Evolutionary conservation across 2,329 filamentous ascomycete species (phyloP).

Genomic region (Periconia sp.): DNA sequence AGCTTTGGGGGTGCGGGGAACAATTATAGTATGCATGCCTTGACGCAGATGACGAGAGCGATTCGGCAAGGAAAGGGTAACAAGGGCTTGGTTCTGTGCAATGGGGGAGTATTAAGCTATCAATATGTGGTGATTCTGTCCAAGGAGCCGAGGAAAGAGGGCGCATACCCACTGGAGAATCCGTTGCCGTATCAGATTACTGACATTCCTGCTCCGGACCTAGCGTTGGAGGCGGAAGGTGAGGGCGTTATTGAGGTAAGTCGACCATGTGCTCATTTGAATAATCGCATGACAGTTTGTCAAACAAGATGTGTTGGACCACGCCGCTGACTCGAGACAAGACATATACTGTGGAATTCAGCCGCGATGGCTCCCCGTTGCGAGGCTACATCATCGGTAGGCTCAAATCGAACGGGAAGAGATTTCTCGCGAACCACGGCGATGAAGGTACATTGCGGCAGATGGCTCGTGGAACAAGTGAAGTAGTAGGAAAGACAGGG

Average conservation of each 20-base stretch:
- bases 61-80: slow-evolving; percentile 55
- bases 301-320: neutral
- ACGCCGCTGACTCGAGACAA: slow-evolving; percentile 30
- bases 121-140: slow-evolving; percentile 68
- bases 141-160: slow-evolving; percentile 47
- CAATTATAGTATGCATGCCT: slow-evolving; percentile 71
- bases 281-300: too few relatives aligned
- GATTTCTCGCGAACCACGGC: slow-evolving; percentile 65
- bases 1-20: slow-evolving; percentile 74
- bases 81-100: slow-evolving; percentile 67
- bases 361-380: slow-evolving; percentile 56
- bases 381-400: slow-evolving; percentile 61
- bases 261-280: too few relatives aligned
- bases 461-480: slow-evolving; percentile 51
- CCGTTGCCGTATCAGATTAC: slow-evolving; percentile 53
- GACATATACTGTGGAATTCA: slow-evolving; percentile 68
- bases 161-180: slow-evolving; percentile 55
- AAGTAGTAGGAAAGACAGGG: slow-evolving; percentile 58
- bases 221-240: slow-evolving; percentile 48
- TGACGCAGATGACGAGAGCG: slow-evolving; percentile 51
- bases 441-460: slow-evolving; percentile 56
- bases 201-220: slow-evolving; percentile 48
- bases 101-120: slow-evolving; percentile 70
- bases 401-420: slow-evolving; percentile 52
- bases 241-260: slow-evolving; percentile 61